phyloP scores from a whole-genome alignment of 495 filamentous ascomycete genomes.

The Aspergillus leporis region DNA sequence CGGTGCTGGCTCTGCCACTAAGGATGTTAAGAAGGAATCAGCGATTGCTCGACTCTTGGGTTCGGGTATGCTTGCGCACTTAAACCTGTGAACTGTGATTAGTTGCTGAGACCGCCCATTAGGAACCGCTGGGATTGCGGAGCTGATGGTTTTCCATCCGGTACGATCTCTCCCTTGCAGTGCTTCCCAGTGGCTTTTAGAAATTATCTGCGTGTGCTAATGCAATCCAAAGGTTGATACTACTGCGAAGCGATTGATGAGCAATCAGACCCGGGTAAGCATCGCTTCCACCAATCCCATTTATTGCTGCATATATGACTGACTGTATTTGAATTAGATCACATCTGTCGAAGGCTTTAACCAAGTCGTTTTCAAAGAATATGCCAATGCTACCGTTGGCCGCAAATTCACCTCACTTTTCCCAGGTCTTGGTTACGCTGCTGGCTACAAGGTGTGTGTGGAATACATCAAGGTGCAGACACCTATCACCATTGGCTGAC shows the following conservation, averaged over 20 bases:
- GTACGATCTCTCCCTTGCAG: slow-evolving; percentile 47
- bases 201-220: slow-evolving; percentile 21
- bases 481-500: slow-evolving; percentile 12
- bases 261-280: slow-evolving; percentile 79
- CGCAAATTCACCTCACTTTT: slow-evolving; percentile 94
- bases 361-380: slow-evolving; percentile 90
- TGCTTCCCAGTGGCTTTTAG: not conserved
- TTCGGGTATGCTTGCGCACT: slow-evolving; percentile 64
- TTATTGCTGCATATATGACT: not conserved
- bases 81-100: slow-evolving; percentile 5
- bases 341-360: slow-evolving; percentile 65
- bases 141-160: slow-evolving; percentile 95
- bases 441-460: slow-evolving; percentile 88
- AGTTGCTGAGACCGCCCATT: slow-evolving; percentile 24
- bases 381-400: slow-evolving; percentile 65
- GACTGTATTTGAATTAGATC: slow-evolving; percentile 48
- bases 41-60: slow-evolving; percentile 83
- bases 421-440: slow-evolving; percentile 94
- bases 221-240: slow-evolving; percentile 76
- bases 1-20: slow-evolving; percentile 54
- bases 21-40: slow-evolving; percentile 82
- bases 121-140: slow-evolving; percentile 95
- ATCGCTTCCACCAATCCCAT: not conserved
- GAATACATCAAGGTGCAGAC: not conserved
- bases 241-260: slow-evolving; percentile 98